These are phyloP conservation scores for Magnolia officinalis DNA, from an alignment of 164 flowering plant genomes.

Conservation along the genomic window DNA sequence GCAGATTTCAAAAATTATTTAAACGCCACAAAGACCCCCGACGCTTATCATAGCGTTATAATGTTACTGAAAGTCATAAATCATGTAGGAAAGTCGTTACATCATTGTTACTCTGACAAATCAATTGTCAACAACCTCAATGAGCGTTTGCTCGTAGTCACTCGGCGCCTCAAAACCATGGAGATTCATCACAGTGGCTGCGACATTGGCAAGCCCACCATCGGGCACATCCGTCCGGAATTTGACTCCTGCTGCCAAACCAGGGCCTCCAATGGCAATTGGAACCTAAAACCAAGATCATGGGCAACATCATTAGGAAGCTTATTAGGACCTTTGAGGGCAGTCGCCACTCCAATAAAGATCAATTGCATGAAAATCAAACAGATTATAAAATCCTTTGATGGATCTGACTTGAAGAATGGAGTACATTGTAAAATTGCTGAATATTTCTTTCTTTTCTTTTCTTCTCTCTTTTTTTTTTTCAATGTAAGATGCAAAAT, in stretches of 20 bases:
- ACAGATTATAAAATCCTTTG: no score
- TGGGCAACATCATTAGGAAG: neutral
- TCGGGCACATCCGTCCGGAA: constrained; percentile 72
- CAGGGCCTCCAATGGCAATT: constrained; percentile 96
- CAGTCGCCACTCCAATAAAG: neutral
- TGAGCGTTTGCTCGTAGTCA: constrained; percentile 85
- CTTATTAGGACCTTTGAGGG: neutral
- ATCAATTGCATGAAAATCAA: neutral
- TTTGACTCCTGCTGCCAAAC: constrained; percentile 63
- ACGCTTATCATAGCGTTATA: neutral
- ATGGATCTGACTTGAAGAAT: no score
- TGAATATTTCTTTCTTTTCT: no score
- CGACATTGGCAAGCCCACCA: constrained; percentile 93
- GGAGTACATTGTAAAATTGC: no score
- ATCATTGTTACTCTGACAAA: neutral
- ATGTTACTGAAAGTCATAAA: neutral
- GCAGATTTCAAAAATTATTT: neutral
- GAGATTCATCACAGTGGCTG: constrained; percentile 92
- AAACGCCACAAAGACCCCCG: neutral
- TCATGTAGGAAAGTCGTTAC: no score
- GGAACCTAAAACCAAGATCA: constrained; percentile 60
- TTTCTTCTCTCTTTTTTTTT: no score
- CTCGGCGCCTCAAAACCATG: constrained; percentile 86
- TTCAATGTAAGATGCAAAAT: no score
- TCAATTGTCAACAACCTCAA: constrained; percentile 64